Evolutionary conservation across 306 rosid species (phyloP), one percentile per base, ranked within the genome.

Genomic region (Citrullus amarus): DNA sequence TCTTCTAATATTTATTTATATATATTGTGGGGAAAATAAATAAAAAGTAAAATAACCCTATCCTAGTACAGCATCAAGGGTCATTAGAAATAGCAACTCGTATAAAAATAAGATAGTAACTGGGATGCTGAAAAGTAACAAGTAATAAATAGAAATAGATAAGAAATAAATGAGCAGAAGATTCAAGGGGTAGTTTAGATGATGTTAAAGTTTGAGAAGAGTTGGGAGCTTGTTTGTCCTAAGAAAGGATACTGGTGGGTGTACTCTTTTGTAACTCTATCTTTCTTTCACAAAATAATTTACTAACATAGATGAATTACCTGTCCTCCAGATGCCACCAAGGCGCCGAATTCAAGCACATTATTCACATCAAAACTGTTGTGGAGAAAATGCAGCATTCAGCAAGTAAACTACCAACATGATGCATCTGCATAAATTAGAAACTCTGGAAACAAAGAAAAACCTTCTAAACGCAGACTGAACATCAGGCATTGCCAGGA

Each of bases 291-390:
- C n/a, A 70, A 72, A 72, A 72, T 46, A 72, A 72, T 9, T 43
- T 46, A 13, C 12, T 28, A 72, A 50, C 25, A 25, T 62, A 36
- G 8, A 58, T 46, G 75, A 59, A 76, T 81, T 84, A 92, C 98
- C 96, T 95, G 98, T 79, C 98, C 98, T 61, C 97, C 97, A 8
- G 98, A 95, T 71, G 98, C 98, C 87, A 92, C 66, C 56, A 95
- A 86, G 56, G 97, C 90, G 65, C 98, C 98, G 87, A 91, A 95
- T 81, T 95, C 98, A 78, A 95, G 91, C 76, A 95, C 96, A 88
- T 92, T 92, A 87, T 83, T 89, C 83, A 95, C 81, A 86, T 92
- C 96, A 78, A 95, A 95, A 87, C 97, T 94, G 93, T 75, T 63
- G 67, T 34, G 76, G 55, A 79, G 43, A 73, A 79, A 78, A 79